Evolutionary conservation across 108 stramenopile species (phyloP), one percentile per base, ranked within the genome.

Genomic region (Conticribra guillardii): DNA sequence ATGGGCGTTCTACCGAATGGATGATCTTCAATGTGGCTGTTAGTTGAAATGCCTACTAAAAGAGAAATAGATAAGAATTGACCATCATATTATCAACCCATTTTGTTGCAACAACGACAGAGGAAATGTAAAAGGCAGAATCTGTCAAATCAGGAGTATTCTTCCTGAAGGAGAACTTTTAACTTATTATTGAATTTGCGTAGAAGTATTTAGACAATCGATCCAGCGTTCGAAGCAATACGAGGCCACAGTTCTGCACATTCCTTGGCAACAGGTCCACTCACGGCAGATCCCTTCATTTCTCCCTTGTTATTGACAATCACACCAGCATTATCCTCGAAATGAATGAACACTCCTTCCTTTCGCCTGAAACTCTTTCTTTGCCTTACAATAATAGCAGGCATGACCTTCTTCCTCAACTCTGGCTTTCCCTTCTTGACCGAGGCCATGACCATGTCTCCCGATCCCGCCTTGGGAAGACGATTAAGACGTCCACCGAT

Each of bases 271-370:
- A 99, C 98, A 29, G 99, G 99, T 79, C 97, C 99, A 53, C 96
- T 93, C 24, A 99, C 97, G 55, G 98, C 98, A 70, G 95, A 96
- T 29, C 99, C 99, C 91, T 99, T 99, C 99, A 99, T 99, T 87
- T 99, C 99, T 68, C 99, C 99, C 96, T 99, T 99, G 85, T 97
- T 97, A 90, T 99, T 99, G 60, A 99, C 99, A 79, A 99, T 99
- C 34, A 99, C 99, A 70, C 98, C 99, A 19, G 98, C 99, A 85
- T 91, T 97, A 82, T 99, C 99, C 81, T 99, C 99, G 77, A 99
- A 99, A 85, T 98, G 97, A 72, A 99, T 99, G 82, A 97, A 98
- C 22, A 97, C 92, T 32, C 98, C 98, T 84, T 99, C 98, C 96
- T 98, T 98, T 76, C 99, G 87, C 75, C 99, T 86, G 92, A 98